Base-by-base conservation (phyloP, 1,139 yeast species). In the Zygoascus meyerae region DNA sequence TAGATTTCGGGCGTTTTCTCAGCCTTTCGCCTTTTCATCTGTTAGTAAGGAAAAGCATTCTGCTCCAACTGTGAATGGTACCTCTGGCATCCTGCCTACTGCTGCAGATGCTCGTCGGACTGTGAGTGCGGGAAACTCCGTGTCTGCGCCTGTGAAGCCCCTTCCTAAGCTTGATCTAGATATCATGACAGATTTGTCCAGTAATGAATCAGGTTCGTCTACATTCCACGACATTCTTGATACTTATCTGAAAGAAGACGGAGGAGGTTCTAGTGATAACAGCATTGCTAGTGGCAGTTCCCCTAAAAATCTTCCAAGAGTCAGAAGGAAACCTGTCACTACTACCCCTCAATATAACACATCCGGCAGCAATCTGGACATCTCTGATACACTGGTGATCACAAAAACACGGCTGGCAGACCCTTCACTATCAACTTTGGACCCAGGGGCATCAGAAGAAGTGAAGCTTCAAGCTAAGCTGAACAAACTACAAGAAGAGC, bases 171-270 rank as follows among this genome's bases (percentile, higher is more conserved):
- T 40, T 9, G 29, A 30, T 28, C 30, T 40, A 8, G 36, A 40
- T 29, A 18, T 40, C 14, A 40, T 16, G 35, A 40, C 34, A 3
- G 35, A 40, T 12, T 35, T 30, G 10, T 15, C 33, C 9, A 11
- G 26, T 18, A 5, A 15, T 11, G 21, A 34, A 6, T 8, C n/a
- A 15, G 29, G 34, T 4, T n/a, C 37, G 10, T 42, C 45, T 5
- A 28, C 45, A 5, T 42, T 42, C 14, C 39, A 29, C 31, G 45
- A 42, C 21, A 42, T 42, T 35, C 36, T 42, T 16, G 45, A 42
- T 35, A 31, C 40, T 10, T 42, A 42, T 31, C 26, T 42, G 10
- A 37, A 21, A 18, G 45, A 42, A 14, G 35, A 42, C n/a, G n/a
- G n/a, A 30, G 41, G 31, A 6, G 40, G 35, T 5, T 29, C 31